Evolutionary conservation across 106 monocot species (phyloP), one percentile per base, ranked within the genome.

Genomic region (Apostasia ramifera): DNA sequence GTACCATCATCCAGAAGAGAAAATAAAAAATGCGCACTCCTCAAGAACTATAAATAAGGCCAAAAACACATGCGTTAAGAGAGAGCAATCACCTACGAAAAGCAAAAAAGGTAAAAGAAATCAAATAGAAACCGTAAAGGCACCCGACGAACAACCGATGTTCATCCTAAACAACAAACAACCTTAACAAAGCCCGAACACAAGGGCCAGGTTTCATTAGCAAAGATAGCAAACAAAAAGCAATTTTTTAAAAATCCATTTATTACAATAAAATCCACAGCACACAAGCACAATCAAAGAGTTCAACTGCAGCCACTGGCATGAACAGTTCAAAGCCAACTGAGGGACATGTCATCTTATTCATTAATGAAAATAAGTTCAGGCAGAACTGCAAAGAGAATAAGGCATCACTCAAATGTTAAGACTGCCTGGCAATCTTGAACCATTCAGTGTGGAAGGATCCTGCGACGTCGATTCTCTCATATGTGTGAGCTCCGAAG

Each of bases 401-500:
- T 2, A 54, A 5, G 37, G 26, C 65, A 65, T 65, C 48, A 65
- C 69, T 81, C 60, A 76, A 7, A 79, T 83, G 59, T 76, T 83
- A 1, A 1, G 79, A 73, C 57, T 78, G 70, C 8, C 76, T 71
- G 0, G 83, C 83, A 49, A 79, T 76, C 79, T 83, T 83, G 72
- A 79, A 83, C 83, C 83, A 83, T 53, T 83, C 83, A 3, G 83
- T 83, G 68, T 83, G 83, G 69, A 83, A 83, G 12, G 83, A 72
- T 47, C 83, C 83, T 6, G 68, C 58, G 68, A 79, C 70, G 44
- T 83, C 83, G 6, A 54, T 63, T 59, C 79, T 79, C 76, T 83
- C 83, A 14, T 83, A 83, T 2, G 83, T 83, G 55, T 79, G 83
- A 1, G 79, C 83, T 59, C 83, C 83, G 39, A 83, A 83, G 66